A percentile compares a stretch with the other conserved stretches of the same genome.
These are phyloP conservation scores for Chaetomium globosum DNA, from an alignment of 2,329 filamentous ascomycete genomes.

Conservation along the genomic window DNA sequence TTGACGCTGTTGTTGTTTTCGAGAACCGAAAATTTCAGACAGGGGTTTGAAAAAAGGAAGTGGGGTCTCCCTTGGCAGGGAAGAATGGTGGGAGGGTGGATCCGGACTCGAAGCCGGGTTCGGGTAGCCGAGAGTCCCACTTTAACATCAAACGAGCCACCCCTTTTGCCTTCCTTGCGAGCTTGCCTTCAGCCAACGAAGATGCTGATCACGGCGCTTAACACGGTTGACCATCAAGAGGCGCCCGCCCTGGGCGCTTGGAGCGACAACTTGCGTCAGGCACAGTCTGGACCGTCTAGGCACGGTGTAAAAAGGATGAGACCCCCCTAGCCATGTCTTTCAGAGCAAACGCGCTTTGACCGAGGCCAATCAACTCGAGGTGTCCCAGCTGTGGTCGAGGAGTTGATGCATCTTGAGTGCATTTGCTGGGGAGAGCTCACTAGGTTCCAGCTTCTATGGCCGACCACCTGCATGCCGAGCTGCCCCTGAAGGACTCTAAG, in stretches of 20 bases:
- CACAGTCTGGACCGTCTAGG: conserved; percentile 3
- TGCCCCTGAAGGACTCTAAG: conserved; percentile 5
- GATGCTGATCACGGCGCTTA: conserved; percentile 25
- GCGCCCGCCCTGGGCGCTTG: conserved; percentile 22
- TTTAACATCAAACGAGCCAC: conserved; percentile 7
- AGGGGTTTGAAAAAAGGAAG: not conserved
- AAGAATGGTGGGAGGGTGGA: conserved; percentile 16
- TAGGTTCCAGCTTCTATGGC: not conserved
- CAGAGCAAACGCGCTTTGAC: not conserved
- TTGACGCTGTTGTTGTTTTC: not conserved
- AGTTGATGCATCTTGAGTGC: not conserved
- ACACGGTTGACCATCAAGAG: not conserved
- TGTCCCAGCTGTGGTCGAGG: not conserved
- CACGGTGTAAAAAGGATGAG: not conserved
- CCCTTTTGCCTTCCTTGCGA: not conserved
- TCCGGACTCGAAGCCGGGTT: conserved; percentile 13
- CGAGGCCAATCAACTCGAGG: not conserved
- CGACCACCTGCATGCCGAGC: not conserved
- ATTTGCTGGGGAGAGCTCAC: not conserved
- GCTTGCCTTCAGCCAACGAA: conserved; percentile 5
- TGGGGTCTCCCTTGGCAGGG: conserved; percentile 20
- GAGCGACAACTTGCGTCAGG: not conserved
- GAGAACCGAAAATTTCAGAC: conserved; percentile 23
- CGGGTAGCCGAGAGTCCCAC: conserved; percentile 12
- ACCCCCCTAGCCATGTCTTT: not conserved